Evolutionary conservation across 176 grass and related monocot species (phyloP).

Genomic region (Rhynchospora tenuis): DNA sequence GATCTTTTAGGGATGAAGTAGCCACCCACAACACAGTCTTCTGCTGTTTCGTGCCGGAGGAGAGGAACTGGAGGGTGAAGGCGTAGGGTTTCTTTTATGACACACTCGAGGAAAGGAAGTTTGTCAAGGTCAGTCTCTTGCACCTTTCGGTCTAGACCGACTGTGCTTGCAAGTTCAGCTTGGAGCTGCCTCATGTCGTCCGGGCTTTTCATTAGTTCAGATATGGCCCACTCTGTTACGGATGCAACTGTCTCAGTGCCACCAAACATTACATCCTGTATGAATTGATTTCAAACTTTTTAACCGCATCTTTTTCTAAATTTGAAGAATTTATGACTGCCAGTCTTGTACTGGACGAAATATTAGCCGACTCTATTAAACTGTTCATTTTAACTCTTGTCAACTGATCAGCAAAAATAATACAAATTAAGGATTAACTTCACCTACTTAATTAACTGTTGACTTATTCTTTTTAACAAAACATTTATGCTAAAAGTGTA

Average conservation of each 20-base stretch:
- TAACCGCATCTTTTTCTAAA: neutral
- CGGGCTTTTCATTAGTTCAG: conserved; percentile 84
- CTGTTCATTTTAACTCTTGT: no score
- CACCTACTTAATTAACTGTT: no score
- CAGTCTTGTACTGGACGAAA: no score
- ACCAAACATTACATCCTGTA: conserved; percentile 94
- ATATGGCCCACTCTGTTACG: conserved; percentile 80
- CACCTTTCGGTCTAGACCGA: conserved; percentile 57
- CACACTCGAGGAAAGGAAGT: conserved; percentile 77
- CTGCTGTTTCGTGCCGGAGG: conserved; percentile 78
- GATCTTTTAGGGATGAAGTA: conserved; percentile 58
- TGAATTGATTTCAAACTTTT: neutral
- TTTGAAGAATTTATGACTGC: no score
- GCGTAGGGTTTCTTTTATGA: conserved; percentile 86
- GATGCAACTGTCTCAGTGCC: conserved; percentile 94
- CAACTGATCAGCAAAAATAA: no score
- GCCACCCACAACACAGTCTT: conserved; percentile 59
- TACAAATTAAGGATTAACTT: no score
- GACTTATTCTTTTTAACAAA: no score
- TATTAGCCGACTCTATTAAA: no score
- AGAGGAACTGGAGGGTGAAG: conserved; percentile 91
- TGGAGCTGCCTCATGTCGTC: conserved; percentile 60
- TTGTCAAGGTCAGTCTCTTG: conserved; percentile 63
- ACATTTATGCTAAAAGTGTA: no score
- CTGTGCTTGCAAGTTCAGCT: conserved; percentile 47